Evolutionary conservation across 495 filamentous ascomycete genomes (phyloP).

Genomic region (Niebla homalea): DNA sequence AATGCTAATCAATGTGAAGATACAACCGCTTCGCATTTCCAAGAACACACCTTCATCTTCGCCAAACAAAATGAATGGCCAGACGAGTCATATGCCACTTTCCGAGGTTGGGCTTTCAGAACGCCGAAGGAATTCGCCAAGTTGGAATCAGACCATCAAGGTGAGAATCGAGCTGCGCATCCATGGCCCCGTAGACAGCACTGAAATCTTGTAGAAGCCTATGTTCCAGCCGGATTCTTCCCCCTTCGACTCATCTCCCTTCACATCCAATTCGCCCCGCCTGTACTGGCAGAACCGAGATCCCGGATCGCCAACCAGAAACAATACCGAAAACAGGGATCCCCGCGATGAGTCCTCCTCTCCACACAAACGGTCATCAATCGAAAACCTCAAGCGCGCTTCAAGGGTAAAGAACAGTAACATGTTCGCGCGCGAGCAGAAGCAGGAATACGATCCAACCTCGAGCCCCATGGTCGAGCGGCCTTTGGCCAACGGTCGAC

Average conservation of each 20-base stretch:
- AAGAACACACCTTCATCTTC: conserved; percentile 17
- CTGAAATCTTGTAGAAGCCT: conserved; percentile 12
- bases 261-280: conserved; percentile 54
- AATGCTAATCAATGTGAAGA: conserved; percentile 9
- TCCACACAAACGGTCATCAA: conserved; percentile 65
- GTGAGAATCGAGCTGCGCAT: conserved; percentile 28
- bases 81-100: conserved; percentile 33
- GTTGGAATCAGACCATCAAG: conserved; percentile 56
- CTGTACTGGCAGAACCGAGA: conserved; percentile 79
- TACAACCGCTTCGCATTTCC: conserved; percentile 22
- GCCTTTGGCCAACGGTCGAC: conserved; percentile 52
- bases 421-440: conserved; percentile 81
- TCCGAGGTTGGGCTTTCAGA: conserved; percentile 45
- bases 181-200: conserved; percentile 1
- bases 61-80: conserved; percentile 26
- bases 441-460: conserved; percentile 82
- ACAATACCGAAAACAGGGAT: conserved; percentile 52
- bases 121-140: conserved; percentile 57
- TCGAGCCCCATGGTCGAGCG: conserved; percentile 59
- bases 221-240: conserved; percentile 53
- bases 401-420: conserved; percentile 94
- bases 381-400: conserved; percentile 84
- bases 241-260: conserved; percentile 63
- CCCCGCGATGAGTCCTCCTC: conserved; percentile 47
- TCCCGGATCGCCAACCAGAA: conserved; percentile 43